Evolutionary conservation across 1,284 basidiomycete species (phyloP).

Genomic region (Blastosporella zonata): DNA sequence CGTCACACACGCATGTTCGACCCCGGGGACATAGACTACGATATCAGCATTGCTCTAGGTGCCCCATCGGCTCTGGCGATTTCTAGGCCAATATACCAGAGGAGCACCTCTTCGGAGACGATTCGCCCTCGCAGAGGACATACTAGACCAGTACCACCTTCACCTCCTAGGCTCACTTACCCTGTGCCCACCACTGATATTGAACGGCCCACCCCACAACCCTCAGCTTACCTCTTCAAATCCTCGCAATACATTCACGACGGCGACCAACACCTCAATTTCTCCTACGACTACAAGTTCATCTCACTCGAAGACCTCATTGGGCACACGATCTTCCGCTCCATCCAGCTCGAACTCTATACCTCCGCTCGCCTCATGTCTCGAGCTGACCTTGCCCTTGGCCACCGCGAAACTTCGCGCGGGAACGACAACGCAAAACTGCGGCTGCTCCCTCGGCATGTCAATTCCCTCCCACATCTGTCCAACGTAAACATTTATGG

Average conservation of each 20-base stretch:
- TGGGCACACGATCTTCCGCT: not conserved
- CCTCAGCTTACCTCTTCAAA: not conserved
- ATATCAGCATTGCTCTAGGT: not conserved
- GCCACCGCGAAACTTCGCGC: not conserved
- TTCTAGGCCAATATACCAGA: too few relatives aligned
- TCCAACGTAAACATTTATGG: not conserved
- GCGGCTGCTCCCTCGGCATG: constrained; percentile 4
- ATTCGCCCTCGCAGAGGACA: not conserved
- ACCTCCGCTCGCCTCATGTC: constrained; percentile 3
- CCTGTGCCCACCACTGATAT: too few relatives aligned
- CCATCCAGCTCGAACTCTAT: constrained; percentile 1
- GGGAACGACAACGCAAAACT: not conserved
- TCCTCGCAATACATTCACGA: constrained; percentile 2
- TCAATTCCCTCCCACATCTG: not conserved
- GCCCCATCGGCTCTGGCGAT: not conserved
- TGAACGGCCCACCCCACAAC: not conserved
- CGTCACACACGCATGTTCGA: too few relatives aligned
- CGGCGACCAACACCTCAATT: constrained; percentile 1
- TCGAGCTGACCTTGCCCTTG: not conserved
- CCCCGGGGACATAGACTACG: not conserved
- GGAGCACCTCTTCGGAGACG: not conserved
- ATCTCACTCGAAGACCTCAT: constrained; percentile 2
- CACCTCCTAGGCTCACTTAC: not conserved
- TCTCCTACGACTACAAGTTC: constrained; percentile 5
- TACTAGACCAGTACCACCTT: not conserved